A percentile compares a stretch with the other conserved stretches of the same genome.
Conservation (phyloP, 2,329 filamentous ascomycete genomes). For the Xylariaceae sp. region DNA sequence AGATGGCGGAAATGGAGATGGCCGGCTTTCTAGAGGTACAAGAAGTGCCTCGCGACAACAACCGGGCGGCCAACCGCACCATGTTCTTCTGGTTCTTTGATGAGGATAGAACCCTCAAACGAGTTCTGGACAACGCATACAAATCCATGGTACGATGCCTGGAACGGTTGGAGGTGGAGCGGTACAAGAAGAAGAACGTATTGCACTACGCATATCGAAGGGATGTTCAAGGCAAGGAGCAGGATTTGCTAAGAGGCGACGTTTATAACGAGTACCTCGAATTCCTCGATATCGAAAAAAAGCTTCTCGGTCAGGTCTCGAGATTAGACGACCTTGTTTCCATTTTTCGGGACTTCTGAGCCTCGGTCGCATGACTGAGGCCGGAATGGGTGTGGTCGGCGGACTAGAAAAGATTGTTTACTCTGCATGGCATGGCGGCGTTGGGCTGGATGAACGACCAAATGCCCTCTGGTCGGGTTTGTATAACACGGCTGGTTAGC, state of each 20-base stretch:
- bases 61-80: constrained; percentile 73
- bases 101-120: constrained; percentile 60
- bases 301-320: constrained; percentile 71
- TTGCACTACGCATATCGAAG: constrained; percentile 77
- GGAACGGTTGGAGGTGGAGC: constrained; percentile 73
- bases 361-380: constrained; percentile 12
- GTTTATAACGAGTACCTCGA: constrained; percentile 61
- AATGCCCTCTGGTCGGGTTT: constrained; percentile 5
- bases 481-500: constrained; percentile 11
- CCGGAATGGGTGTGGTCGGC: constrained; percentile 6
- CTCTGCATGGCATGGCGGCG: constrained; percentile 30
- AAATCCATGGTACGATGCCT: constrained; percentile 83
- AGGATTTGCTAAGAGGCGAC: constrained; percentile 68
- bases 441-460: constrained; percentile 17
- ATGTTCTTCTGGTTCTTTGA: constrained; percentile 94
- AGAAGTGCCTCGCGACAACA: constrained; percentile 85
- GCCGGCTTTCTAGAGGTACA: constrained; percentile 85
- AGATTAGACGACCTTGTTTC: constrained; percentile 81
- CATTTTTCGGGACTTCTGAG: constrained; percentile 64
- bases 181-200: constrained; percentile 63
- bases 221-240: constrained; percentile 79
- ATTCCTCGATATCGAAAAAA: constrained; percentile 61
- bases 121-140: constrained; percentile 75
- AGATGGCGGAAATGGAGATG: constrained; percentile 80
- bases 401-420: constrained; percentile 6